phyloP scores from a whole-genome alignment of 306 rosid genomes.

The Lablab purpureus region DNA sequence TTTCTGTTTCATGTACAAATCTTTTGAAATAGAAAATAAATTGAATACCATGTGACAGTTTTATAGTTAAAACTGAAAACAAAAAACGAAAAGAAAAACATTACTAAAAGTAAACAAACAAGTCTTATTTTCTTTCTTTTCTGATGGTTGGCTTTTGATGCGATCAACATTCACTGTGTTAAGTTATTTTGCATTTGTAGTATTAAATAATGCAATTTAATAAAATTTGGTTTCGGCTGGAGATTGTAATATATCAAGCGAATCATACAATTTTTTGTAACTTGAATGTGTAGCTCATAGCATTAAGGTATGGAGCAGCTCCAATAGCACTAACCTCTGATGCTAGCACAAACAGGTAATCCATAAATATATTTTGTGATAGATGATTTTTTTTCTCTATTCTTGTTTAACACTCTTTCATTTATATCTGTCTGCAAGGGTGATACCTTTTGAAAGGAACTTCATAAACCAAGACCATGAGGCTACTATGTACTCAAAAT shows the following conservation, averaged over 20 bases:
- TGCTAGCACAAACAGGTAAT: slow-evolving; percentile 59
- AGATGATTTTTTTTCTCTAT: background rate
- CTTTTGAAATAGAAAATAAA: too few species aligned
- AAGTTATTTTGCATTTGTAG: background rate
- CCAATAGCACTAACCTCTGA: slow-evolving; percentile 60
- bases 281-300: slow-evolving; percentile 67
- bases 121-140: background rate
- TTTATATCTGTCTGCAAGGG: slow-evolving; percentile 38
- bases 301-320: slow-evolving; percentile 85
- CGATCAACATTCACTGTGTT: slow-evolving; percentile 1
- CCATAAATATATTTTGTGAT: background rate
- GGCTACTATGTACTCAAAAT: slow-evolving; percentile 62
- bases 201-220: background rate
- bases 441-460: slow-evolving; percentile 49
- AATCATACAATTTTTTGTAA: background rate
- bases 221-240: slow-evolving; percentile 6
- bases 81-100: too few species aligned
- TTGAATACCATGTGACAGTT: too few species aligned
- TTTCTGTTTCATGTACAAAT: too few species aligned
- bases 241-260: slow-evolving; percentile 34
- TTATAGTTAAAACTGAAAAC: too few species aligned
- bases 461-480: slow-evolving; percentile 56
- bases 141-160: background rate
- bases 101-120: too few species aligned
- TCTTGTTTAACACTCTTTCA: slow-evolving; percentile 1